Base-by-base conservation (phyloP, 139 green algal species). In the Chlamydomonas sp. region DNA sequence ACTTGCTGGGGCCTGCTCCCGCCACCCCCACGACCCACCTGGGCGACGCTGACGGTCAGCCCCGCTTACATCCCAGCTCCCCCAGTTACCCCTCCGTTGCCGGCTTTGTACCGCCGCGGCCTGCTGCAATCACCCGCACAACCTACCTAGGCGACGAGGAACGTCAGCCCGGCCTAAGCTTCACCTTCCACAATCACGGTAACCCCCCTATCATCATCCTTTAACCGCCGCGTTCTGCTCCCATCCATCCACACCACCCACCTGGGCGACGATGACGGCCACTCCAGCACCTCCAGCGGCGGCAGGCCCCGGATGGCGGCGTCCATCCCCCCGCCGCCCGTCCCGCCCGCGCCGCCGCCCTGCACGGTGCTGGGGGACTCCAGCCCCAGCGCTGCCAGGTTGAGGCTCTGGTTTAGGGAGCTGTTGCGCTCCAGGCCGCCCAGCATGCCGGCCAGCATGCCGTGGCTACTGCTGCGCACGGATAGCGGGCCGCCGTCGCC, bases 201-300 rank as follows among this genome's bases (percentile, higher is more conserved):
- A 49, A 49, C 31, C 31, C 31, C 31, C 31, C 31, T 49, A 49
- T 49, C 31, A 49, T 49, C 31, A 49, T 49, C 31, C 31, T 49
- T 49, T 49, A 49, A 49, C 31, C 31, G 31, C 31, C 31, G 31
- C 31, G 31, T 49, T 49, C 31, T 49, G 31, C 31, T 49, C 31
- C 31, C 31, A 49, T 49, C 31, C 31, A 49, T 49, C 31, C 31
- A 49, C 31, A 49, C 31, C 31, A 49, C 82, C n/a, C 62, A 86
- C 82, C 82, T 86, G 59, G 83, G 83, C n/a, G 83, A 87, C 0
- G 63, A 49, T 2, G 73, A 81, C 3, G 83, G 83, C 83, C 83
- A 87, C 31, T 87, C 83, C 62, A 87, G 72, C 12, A 80, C 72
- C 31, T 87, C 83, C 83, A 87, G 80, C 12, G 83, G 83, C 62